Conservation (phyloP, 2,329 filamentous ascomycete species). For the Cladosporium sp. region DNA sequence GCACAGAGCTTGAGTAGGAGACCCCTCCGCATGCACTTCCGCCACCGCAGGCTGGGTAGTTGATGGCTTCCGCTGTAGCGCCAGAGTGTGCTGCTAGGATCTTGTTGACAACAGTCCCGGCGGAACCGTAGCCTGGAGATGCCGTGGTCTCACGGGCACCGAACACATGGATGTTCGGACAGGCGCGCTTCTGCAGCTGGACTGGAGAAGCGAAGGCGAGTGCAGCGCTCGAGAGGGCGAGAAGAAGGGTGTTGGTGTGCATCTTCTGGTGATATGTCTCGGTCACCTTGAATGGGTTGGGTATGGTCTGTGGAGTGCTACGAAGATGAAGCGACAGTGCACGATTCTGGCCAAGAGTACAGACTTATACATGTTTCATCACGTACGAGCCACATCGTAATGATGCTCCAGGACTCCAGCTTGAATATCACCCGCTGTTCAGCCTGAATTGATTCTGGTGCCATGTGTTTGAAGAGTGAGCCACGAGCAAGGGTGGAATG, state of each 20-base stretch:
- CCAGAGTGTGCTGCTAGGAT: slow-evolving; percentile 37
- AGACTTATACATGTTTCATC: not conserved
- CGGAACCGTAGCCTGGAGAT: slow-evolving; percentile 36
- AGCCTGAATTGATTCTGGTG: not conserved
- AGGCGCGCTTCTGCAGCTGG: slow-evolving; percentile 26
- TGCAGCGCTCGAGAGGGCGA: slow-evolving; percentile 18
- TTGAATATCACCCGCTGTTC: not conserved
- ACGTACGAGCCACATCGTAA: not conserved
- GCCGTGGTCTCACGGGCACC: slow-evolving; percentile 41
- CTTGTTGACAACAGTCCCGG: slow-evolving; percentile 37
- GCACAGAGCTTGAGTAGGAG: slow-evolving; percentile 57
- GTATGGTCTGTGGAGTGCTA: not conserved
- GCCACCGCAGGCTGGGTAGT: slow-evolving; percentile 58
- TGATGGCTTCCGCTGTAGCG: slow-evolving; percentile 37
- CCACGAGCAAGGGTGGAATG: not conserved
- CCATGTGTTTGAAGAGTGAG: not conserved
- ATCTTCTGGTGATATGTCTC: not conserved
- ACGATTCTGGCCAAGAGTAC: not conserved
- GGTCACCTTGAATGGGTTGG: not conserved
- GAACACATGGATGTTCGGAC: slow-evolving; percentile 41
- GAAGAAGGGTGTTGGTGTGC: not conserved
- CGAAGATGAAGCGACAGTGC: not conserved
- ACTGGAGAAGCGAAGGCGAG: slow-evolving; percentile 32
- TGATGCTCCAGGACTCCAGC: too few species aligned
- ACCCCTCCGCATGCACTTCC: slow-evolving; percentile 54